Evolutionary conservation across 108 stramenopile genomes (phyloP), one percentile per base, ranked within the genome.

Genomic region (Bacterosira constricta): DNA sequence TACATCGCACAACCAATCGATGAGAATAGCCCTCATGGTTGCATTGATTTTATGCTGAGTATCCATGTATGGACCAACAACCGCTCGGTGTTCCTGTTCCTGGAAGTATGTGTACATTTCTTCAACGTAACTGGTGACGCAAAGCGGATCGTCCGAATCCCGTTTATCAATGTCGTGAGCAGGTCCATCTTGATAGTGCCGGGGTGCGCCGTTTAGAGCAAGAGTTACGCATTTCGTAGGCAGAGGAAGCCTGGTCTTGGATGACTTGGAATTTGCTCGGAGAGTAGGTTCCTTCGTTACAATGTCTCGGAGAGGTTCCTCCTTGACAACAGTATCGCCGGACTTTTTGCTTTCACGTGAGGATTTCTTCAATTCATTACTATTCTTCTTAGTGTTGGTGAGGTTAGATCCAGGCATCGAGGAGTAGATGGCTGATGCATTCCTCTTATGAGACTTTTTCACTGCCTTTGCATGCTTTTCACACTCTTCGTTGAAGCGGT

Each of bases 1-100:
- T 6, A 97, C 93, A 57, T 94, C 90, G 31, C 95, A 83, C 56
- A 97, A 86, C 97, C 97, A 97, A 73, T 97, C 97, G 23, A 97
- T 85, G 6, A 97, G 85, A 63, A 97, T 91, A n/a, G 87, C 79
- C 13, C 95, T 83, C 96, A 95, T 97, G 32, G 71, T 70, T 45
- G 84, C 81, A 79, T 87, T 96, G 47, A 97, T 92, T 56, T 86
- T 55, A 6, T 59, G 57, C 82, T 97, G 96, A 38, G 37, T 26
- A 18, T 34, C 39, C 86, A 97, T 95, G 76, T 94, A 95, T n/a
- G 69, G 83, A 41, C 66, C 66, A 7, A 80, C 66, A 31, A 74
- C 66, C 20, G 65, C 64, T 35, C 65, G 34, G 20, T 63, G 52
- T 81, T 97, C 96, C 61, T 80, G 45, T 23, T 73, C 76, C 29